These are phyloP conservation scores for Colletotrichum sidae DNA, from an alignment of 2,329 filamentous ascomycete genomes.

Conservation along the genomic window DNA sequence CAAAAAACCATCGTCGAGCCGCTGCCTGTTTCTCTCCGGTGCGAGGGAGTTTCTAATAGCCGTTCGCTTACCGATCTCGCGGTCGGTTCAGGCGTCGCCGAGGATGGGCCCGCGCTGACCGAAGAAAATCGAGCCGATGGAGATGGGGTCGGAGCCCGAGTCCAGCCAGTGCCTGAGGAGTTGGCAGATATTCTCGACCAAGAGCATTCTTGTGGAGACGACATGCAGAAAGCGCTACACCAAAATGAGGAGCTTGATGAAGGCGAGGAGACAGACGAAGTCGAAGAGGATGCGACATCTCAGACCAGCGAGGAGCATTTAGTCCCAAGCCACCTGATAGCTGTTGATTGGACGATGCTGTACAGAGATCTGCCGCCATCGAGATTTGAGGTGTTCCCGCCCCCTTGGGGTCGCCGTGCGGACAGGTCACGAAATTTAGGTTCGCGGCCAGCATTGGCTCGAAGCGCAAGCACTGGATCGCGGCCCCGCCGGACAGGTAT, in stretches of 20 bases:
- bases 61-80: too few species aligned
- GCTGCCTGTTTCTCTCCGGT: background rate
- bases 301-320: slow-evolving; percentile 2
- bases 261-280: background rate
- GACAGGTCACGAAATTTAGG: slow-evolving; percentile 58
- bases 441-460: slow-evolving; percentile 51
- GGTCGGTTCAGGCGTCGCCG: too few species aligned
- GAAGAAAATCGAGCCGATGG: too few species aligned
- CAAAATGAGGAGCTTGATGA: background rate
- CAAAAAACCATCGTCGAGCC: slow-evolving; percentile 48
- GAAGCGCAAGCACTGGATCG: slow-evolving; percentile 49
- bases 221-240: too few species aligned
- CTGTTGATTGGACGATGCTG: slow-evolving; percentile 54
- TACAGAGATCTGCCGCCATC: slow-evolving; percentile 73
- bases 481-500: slow-evolving; percentile 52
- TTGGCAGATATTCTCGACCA: too few species aligned
- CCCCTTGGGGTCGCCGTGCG: slow-evolving; percentile 60
- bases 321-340: background rate
- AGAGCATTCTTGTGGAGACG: too few species aligned
- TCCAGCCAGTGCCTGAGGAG: too few species aligned
- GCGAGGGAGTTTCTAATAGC: background rate
- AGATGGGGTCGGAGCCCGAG: too few species aligned
- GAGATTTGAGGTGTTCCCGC: slow-evolving; percentile 84
- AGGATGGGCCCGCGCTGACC: too few species aligned
- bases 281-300: background rate